Conservation (phyloP, 129 eudicot genomes). For the Tanacetum coccineum region DNA sequence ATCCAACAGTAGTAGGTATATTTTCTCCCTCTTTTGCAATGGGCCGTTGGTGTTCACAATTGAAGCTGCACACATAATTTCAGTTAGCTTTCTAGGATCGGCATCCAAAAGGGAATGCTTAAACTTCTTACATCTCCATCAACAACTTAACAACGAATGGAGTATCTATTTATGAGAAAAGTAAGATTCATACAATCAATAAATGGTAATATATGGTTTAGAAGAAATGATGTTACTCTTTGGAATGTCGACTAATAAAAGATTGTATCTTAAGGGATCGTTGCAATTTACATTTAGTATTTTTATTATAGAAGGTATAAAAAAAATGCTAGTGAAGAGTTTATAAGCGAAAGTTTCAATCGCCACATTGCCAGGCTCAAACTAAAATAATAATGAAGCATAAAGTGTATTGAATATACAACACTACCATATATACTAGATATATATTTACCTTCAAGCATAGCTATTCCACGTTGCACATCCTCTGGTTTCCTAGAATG, state of each 20-base stretch:
- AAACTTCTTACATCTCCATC: not conserved
- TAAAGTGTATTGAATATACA: no score
- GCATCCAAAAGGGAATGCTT: not conserved
- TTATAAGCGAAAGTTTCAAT: no score
- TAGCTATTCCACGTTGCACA: slow-evolving; percentile 69
- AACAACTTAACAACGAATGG: not conserved
- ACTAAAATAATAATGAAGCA: no score
- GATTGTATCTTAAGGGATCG: not conserved
- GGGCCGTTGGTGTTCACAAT: slow-evolving; percentile 42
- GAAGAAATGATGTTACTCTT: not conserved
- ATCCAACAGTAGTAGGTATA: slow-evolving; percentile 65
- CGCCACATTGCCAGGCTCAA: no score
- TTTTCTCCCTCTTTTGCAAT: slow-evolving; percentile 51
- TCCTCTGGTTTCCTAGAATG: slow-evolving; percentile 61
- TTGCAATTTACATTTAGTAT: no score
- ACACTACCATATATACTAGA: no score
- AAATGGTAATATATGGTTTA: not conserved
- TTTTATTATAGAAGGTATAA: no score
- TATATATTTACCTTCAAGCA: no score
- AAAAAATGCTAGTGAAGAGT: no score
- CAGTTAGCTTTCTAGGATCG: slow-evolving; percentile 5
- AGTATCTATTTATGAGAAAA: not conserved
- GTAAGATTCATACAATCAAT: not conserved
- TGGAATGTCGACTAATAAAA: not conserved
- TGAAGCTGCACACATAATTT: slow-evolving; percentile 36